Evolutionary conservation across 306 rosid species (phyloP).

Genomic region (Psophocarpus tetragonolobus): DNA sequence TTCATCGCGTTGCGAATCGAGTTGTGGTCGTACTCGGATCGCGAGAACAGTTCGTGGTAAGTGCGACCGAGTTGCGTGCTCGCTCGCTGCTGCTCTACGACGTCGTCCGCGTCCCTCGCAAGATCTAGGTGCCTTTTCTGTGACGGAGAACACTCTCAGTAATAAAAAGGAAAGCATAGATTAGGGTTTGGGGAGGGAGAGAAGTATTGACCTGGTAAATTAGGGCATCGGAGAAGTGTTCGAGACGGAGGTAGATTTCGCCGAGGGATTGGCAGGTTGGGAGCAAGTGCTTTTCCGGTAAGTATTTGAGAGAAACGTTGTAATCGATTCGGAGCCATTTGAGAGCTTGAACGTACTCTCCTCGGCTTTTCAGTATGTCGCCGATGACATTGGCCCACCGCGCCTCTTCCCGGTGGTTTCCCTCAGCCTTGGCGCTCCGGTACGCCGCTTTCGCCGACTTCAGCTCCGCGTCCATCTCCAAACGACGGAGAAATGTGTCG

Average conservation of each 20-base stretch:
- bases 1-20: constrained; percentile 73
- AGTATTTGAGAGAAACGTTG: constrained; percentile 52
- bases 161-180: neutral
- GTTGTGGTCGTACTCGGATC: constrained; percentile 59
- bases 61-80: constrained; percentile 94
- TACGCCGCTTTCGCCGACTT: constrained; percentile 65
- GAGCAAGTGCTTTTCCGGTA: constrained; percentile 65
- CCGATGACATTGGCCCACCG: constrained; percentile 90
- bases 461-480: constrained; percentile 51
- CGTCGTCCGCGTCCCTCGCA: constrained; percentile 65
- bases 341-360: constrained; percentile 78
- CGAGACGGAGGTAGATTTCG: constrained; percentile 82
- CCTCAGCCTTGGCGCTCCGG: constrained; percentile 60
- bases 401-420: constrained; percentile 86
- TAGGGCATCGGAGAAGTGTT: constrained; percentile 62
- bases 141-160: neutral
- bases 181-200: neutral
- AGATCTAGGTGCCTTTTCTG: constrained; percentile 84
- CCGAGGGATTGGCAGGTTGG: constrained; percentile 93
- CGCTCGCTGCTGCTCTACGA: constrained; percentile 88
- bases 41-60: constrained; percentile 60
- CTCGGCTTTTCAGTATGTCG: constrained; percentile 63
- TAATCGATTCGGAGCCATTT: constrained; percentile 83
- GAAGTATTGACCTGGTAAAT: constrained; percentile 57
- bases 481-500: constrained; percentile 31